Base-by-base conservation (phyloP, 2,329 filamentous ascomycete species). In the Talaromyces funiculosus region DNA sequence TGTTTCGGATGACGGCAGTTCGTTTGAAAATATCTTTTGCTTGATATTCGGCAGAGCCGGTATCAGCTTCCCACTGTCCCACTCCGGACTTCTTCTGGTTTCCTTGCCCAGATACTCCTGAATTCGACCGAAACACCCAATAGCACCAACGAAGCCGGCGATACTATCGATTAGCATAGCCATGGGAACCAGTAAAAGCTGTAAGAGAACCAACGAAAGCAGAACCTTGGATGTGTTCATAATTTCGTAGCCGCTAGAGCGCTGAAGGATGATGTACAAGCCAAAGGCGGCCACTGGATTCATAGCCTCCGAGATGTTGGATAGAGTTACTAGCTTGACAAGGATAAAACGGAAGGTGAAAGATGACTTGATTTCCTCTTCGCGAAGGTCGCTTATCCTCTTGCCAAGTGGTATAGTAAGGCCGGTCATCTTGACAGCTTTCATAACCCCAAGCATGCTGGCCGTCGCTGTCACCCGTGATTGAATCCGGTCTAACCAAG, bases 391-490 rank as follows among this genome's bases (percentile, higher is more conserved):
- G 57, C 78, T 73, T 3, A 78, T 67, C 2, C 71, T 63, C 2
- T 64, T 59, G 20, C 67, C 66, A 1, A 77, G 62, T 4, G 69
- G 61, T 16, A 54, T 65, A 4, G 72, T 60, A 10, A 79, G 66
- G 1, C 75, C 76, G 1, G 71, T 71, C 49, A 78, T 74, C 57
- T 74, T 76, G 37, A 79, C 64, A 37, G 69, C 64, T 62, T 42
- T 42, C 38, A 42, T 42, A 42, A 42, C 38, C 38, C 38, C 38
- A 42, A 42, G 69, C 22, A 71, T 66, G 2, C 61, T 67, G 9
- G 70, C 63, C 0, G 69, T 73, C 16, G 67, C 54, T 22, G 65
- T 66, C 29, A 72, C 67, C 9, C 71, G 63, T 20, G 61, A 67
- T 43, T 73, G 67, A 7, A 71, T 68, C 2, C 53, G 61, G 3